Conservation (phyloP, 2,329 filamentous ascomycete genomes). For the Ascocoryne sarcoides region DNA sequence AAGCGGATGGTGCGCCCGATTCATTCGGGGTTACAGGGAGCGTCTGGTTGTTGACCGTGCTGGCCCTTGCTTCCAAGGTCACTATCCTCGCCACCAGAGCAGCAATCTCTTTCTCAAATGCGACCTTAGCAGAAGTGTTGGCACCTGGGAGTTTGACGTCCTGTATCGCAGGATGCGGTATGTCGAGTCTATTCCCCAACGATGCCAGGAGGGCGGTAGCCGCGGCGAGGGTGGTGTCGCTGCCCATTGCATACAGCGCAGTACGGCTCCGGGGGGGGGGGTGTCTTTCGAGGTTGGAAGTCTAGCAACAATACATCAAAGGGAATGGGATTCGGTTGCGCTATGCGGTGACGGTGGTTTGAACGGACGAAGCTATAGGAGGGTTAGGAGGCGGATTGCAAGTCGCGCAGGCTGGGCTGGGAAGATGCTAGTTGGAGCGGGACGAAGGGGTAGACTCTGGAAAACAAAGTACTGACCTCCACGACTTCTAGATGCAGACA, state of each 20-base stretch:
- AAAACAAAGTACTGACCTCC: too few relatives aligned
- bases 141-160: constrained; percentile 66
- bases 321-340: too few relatives aligned
- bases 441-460: too few relatives aligned
- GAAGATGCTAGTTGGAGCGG: too few relatives aligned
- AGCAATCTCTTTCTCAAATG: constrained; percentile 74
- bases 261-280: too few relatives aligned
- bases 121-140: constrained; percentile 64
- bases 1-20: constrained; percentile 56
- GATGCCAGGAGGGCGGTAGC: constrained; percentile 45
- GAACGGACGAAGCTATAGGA: too few relatives aligned
- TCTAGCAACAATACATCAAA: too few relatives aligned
- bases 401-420: too few relatives aligned
- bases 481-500: too few relatives aligned
- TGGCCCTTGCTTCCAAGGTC: constrained; percentile 71
- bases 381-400: too few relatives aligned
- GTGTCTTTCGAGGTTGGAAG: too few relatives aligned
- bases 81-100: constrained; percentile 71
- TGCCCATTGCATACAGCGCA: constrained; percentile 26
- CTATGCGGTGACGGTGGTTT: too few relatives aligned
- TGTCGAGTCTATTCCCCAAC: constrained; percentile 32
- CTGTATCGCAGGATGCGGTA: constrained; percentile 14
- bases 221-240: constrained; percentile 46
- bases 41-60: constrained; percentile 44
- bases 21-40: constrained; percentile 81